Evolutionary conservation across 1,284 basidiomycete genomes (phyloP), one percentile per base, ranked within the genome.

Genomic region (Puccinia novopanici): DNA sequence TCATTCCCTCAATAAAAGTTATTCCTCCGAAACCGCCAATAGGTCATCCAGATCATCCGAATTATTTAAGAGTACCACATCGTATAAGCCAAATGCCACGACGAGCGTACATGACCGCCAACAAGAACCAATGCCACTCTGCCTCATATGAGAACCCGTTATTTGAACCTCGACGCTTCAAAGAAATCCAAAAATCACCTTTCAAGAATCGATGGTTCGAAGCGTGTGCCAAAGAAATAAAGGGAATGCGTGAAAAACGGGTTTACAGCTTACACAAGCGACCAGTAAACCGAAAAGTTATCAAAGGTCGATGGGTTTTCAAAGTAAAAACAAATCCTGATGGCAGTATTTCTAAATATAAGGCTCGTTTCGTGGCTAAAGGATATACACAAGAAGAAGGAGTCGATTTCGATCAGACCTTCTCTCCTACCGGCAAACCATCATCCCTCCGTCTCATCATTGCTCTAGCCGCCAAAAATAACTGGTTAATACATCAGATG

Each of bases 341-440:
- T 22, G 48, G 70, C n/a, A n/a, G 54, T n/a, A 50, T 72, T 19
- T 9, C 17, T 1, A 54, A 55, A 34, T 54, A 34, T 30, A 72
- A 72, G 24, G 70, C 70, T 3, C 6, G 70, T 34, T 72, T 15
- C 10, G 42, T 48, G 3, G 70, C 70, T 22, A 48, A 55, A 54
- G 70, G 70, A 12, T 72, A 48, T 54, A 34, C n/a, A 4, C 65
- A 68, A 68, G n/a, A 13, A 34, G 40, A 68, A 42, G 65, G 65
- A 3, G 27, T 24, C 27, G 48, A 72, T 30, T 34, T 54, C 22
- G 27, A 19, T 22, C 6, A 72, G n/a, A 72, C 48, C 8, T 72
- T 72, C 34, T 72, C 48, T 34, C 70, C 70, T n/a, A 72, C 70
- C 4, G 45, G 70, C 34, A 52, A 50, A 72, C 48, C 48, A 17